Percentiles rank a stretch among this genome's conserved stretches.
Conservation (phyloP, 2,329 filamentous ascomycete genomes). For the Monosporascus sp. region DNA sequence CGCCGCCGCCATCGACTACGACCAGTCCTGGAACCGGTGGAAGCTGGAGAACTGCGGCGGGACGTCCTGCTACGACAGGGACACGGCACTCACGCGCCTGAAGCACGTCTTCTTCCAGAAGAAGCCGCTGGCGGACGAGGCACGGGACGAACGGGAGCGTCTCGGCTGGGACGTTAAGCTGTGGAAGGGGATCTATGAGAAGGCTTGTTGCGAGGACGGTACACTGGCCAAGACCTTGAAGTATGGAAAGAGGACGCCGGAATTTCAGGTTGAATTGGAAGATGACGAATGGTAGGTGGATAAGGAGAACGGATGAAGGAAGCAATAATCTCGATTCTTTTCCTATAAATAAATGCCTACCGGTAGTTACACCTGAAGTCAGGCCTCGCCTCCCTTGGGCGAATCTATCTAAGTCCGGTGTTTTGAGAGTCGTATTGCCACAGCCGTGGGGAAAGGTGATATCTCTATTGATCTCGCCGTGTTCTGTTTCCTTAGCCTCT, state of each 20-base stretch:
- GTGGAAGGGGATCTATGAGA: conserved; percentile 12
- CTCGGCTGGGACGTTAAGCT: conserved; percentile 2
- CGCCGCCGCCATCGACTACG: neutral
- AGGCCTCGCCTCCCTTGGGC: too few relatives aligned
- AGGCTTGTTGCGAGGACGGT: conserved; percentile 14
- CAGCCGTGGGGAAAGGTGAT: neutral
- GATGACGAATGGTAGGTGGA: too few relatives aligned
- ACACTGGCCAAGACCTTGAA: conserved; percentile 6
- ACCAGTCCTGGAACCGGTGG: conserved; percentile 13
- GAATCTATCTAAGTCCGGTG: too few relatives aligned
- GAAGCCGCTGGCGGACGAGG: conserved; percentile 6
- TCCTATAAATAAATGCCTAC: too few relatives aligned
- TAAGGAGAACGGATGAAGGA: too few relatives aligned
- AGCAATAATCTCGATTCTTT: neutral
- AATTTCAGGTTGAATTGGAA: neutral
- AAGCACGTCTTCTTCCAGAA: neutral
- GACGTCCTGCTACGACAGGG: conserved; percentile 13
- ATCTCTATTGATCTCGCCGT: neutral
- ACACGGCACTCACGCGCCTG: neutral
- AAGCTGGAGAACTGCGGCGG: conserved; percentile 16
- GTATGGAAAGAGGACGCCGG: conserved; percentile 1
- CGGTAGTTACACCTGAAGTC: too few relatives aligned
- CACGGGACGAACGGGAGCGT: conserved; percentile 8
- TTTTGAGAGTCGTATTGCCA: too few relatives aligned
- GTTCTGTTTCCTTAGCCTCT: neutral